phyloP scores from a whole-genome alignment of 208 protist genomes.

The Zelonia costaricensis region DNA sequence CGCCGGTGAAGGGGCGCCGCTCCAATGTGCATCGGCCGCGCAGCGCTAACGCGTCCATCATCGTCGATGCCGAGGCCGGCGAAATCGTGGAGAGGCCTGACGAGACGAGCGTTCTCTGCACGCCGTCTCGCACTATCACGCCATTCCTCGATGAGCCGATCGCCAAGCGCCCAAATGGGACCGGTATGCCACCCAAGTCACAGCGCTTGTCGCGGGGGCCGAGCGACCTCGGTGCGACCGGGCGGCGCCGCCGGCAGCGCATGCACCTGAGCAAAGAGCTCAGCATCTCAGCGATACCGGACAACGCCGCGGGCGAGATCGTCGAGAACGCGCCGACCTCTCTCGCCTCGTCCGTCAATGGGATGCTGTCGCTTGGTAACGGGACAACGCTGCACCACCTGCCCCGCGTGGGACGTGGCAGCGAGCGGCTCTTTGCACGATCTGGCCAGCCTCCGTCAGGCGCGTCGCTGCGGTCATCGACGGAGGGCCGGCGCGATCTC shows the following conservation, averaged over 20 bases:
- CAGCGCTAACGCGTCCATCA: conserved; percentile 12
- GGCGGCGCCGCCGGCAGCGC: conserved; percentile 27
- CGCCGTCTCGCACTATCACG: conserved; percentile 6
- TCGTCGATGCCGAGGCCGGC: conserved; percentile 14
- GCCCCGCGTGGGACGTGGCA: background rate
- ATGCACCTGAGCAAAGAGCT: conserved; percentile 33
- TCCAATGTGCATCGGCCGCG: conserved; percentile 7
- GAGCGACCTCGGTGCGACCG: conserved; percentile 1
- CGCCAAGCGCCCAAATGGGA: background rate
- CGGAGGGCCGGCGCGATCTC: background rate
- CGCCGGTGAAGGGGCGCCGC: conserved; percentile 11
- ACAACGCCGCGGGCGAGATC: conserved; percentile 42
- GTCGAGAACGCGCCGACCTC: conserved; percentile 30
- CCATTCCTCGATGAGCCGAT: conserved; percentile 7
- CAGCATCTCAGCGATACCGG: conserved; percentile 45
- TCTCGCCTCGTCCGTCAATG: background rate
- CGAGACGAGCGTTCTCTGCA: conserved; percentile 3
- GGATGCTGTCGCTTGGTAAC: too few species aligned
- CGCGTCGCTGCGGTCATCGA: background rate
- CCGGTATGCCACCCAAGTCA: background rate
- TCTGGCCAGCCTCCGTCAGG: background rate
- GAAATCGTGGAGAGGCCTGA: conserved; percentile 23
- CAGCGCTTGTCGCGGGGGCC: background rate
- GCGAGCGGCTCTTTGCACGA: too few species aligned
- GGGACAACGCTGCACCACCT: too few species aligned